Evolutionary conservation across 768 basidiomycete genomes (phyloP).

Genomic region (Kwoniella sp.): DNA sequence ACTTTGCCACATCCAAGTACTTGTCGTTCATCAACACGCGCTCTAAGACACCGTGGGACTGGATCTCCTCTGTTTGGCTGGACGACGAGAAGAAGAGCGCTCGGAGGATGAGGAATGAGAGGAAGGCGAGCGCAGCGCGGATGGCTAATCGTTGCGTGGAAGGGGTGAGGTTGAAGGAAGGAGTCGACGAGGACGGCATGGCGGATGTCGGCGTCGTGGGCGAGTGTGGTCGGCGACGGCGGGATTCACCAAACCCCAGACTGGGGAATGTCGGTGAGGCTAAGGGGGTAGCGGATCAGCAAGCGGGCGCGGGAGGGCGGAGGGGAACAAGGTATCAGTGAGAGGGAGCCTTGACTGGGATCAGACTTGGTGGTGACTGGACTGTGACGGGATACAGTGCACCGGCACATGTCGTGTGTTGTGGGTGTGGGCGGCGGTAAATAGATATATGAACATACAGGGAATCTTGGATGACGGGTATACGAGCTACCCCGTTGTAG

Average conservation of each 20-base stretch:
- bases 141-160: slow-evolving; percentile 46
- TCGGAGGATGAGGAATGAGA: slow-evolving; percentile 44
- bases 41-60: slow-evolving; percentile 67
- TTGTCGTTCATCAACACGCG: slow-evolving; percentile 69
- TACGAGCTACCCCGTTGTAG: slow-evolving; percentile 5
- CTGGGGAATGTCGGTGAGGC: slow-evolving; percentile 26
- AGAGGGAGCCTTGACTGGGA: too few relatives aligned
- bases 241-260: slow-evolving; percentile 25
- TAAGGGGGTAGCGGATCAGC: background rate
- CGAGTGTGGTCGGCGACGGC: slow-evolving; percentile 20
- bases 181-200: slow-evolving; percentile 24
- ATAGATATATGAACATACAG: background rate
- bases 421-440: slow-evolving; percentile 10
- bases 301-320: too few relatives aligned
- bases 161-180: slow-evolving; percentile 24
- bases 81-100: slow-evolving; percentile 50
- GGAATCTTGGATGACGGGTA: background rate
- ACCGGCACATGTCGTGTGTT: too few relatives aligned
- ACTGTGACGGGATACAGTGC: too few relatives aligned
- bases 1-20: slow-evolving; percentile 81
- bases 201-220: slow-evolving; percentile 15
- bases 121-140: slow-evolving; percentile 44
- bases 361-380: too few relatives aligned
- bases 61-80: slow-evolving; percentile 59
- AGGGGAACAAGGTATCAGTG: too few relatives aligned